These are phyloP conservation scores for Ascoidea rubescens DNA, from an alignment of 805 yeast genomes.

Conservation along the genomic window DNA sequence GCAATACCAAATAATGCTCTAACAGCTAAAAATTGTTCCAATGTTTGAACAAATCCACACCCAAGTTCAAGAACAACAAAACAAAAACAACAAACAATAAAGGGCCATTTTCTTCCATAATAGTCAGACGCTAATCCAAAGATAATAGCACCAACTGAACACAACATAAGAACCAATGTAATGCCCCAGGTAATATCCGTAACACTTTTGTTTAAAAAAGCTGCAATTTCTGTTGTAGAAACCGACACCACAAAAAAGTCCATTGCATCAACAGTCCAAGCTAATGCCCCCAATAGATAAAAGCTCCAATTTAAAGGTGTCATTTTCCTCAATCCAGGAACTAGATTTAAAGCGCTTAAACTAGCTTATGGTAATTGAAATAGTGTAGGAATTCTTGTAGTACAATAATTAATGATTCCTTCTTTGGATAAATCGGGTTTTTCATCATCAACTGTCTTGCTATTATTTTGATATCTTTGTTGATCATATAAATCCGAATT, in stretches of 20 bases:
- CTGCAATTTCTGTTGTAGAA: conserved; percentile 36
- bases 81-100: conserved; percentile 33
- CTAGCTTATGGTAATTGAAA: conserved; percentile 2
- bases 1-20: conserved; percentile 47
- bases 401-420: not conserved
- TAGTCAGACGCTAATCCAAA: conserved; percentile 49
- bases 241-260: conserved; percentile 56
- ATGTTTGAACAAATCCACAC: conserved; percentile 46
- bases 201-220: conserved; percentile 27
- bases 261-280: conserved; percentile 65
- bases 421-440: conserved; percentile 21
- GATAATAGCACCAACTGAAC: conserved; percentile 52
- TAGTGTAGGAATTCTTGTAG: conserved; percentile 1
- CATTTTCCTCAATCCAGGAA: conserved; percentile 25
- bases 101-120: conserved; percentile 51
- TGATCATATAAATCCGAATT: too few relatives aligned
- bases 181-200: conserved; percentile 58
- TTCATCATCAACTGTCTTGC: too few relatives aligned
- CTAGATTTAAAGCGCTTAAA: conserved; percentile 25
- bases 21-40: conserved; percentile 43
- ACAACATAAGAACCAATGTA: conserved; percentile 52
- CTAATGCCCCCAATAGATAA: conserved; percentile 42
- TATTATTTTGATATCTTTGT: too few relatives aligned
- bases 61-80: conserved; percentile 46
- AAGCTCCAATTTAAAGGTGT: conserved; percentile 36